Conservation (phyloP, 805 yeast species). For the Sugiyamaella boreocaroliniensis region DNA sequence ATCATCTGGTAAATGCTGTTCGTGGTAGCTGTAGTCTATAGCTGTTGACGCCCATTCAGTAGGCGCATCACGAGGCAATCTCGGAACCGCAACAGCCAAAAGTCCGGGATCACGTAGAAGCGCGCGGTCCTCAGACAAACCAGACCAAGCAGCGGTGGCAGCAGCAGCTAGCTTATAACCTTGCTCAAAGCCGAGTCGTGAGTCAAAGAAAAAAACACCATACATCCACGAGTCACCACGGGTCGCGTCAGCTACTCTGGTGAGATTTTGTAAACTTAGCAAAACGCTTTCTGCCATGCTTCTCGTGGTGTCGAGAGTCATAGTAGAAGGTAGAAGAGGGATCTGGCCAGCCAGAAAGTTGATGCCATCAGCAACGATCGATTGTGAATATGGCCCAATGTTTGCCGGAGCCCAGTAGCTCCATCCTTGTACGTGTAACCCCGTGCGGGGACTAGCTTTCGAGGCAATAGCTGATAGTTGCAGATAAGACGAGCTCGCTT, state of each 20-base stretch:
- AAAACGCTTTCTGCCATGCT: conserved; percentile 33
- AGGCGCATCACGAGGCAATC: background rate
- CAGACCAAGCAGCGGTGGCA: background rate
- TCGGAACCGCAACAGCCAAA: background rate
- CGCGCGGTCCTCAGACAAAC: background rate
- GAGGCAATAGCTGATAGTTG: conserved; percentile 56
- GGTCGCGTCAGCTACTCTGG: conserved; percentile 52
- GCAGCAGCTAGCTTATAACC: background rate
- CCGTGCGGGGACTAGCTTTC: conserved; percentile 31
- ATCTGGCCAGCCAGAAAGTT: conserved; percentile 85
- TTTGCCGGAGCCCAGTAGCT: conserved; percentile 99
- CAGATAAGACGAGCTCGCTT: conserved; percentile 42
- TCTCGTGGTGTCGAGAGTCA: conserved; percentile 41
- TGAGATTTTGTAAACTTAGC: conserved; percentile 69
- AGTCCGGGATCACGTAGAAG: background rate
- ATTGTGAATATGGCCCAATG: conserved; percentile 95
- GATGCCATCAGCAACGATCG: conserved; percentile 46
- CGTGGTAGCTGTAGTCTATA: background rate
- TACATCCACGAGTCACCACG: background rate
- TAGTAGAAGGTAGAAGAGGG: conserved; percentile 66
- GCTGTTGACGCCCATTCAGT: background rate
- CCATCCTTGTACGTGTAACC: conserved; percentile 85
- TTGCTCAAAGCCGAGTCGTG: background rate
- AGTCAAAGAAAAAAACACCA: conserved; percentile 1
- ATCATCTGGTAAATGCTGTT: background rate